Conservation (phyloP, 805 yeast genomes). For the Ogataea nitratoaversa region DNA sequence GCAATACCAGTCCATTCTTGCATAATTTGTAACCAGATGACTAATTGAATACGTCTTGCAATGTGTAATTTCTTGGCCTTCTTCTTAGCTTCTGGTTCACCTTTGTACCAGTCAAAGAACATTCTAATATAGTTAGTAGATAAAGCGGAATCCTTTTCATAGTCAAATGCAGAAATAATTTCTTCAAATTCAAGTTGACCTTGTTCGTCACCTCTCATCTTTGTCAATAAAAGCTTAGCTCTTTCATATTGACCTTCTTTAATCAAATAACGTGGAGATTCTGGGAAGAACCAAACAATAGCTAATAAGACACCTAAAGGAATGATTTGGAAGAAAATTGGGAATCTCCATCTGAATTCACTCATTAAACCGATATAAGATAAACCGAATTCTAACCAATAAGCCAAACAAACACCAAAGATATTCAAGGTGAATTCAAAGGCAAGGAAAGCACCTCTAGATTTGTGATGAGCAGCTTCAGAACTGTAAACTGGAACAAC, state of each 20-base stretch:
- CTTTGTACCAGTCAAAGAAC: conserved; percentile 18
- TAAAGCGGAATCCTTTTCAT: conserved; percentile 25
- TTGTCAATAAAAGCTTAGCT: conserved; percentile 38
- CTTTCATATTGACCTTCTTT: conserved; percentile 38
- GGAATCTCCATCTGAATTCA: conserved; percentile 31
- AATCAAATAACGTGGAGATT: conserved; percentile 41
- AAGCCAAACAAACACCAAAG: conserved; percentile 30
- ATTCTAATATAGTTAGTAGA: conserved; percentile 24
- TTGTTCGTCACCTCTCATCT: conserved; percentile 35
- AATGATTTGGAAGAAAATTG: conserved; percentile 30
- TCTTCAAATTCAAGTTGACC: conserved; percentile 18
- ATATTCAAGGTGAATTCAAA: conserved; percentile 30
- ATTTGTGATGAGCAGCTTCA: conserved; percentile 33
- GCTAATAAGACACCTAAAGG: conserved; percentile 15
- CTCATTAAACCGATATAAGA: conserved; percentile 27
- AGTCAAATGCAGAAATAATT: conserved; percentile 22
- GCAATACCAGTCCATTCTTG: conserved; percentile 45
- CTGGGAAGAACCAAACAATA: conserved; percentile 31
- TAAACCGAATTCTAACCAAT: conserved; percentile 35
- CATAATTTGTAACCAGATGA: conserved; percentile 32
- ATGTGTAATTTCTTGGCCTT: conserved; percentile 23
- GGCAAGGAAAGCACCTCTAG: conserved; percentile 32
- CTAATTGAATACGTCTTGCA: conserved; percentile 25
- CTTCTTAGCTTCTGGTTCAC: conserved; percentile 20
- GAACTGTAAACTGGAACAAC: conserved; percentile 36